Base-by-base conservation (phyloP, 495 filamentous ascomycete species). In the Aspergillus biplanus region DNA sequence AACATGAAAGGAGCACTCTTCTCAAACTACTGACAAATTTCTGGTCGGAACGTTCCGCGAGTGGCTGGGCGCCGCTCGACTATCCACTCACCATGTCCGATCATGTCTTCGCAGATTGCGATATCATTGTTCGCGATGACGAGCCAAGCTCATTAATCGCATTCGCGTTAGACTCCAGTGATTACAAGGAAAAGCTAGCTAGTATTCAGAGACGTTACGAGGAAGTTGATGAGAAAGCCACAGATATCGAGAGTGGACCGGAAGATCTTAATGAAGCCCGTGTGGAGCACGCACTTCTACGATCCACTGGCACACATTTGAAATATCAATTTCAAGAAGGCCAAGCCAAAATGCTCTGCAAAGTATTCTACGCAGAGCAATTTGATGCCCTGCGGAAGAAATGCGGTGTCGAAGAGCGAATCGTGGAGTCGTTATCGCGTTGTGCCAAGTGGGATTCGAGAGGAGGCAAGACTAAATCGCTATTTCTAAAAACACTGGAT, bases 401-500 rank as follows among this genome's bases (percentile, higher is more conserved):
- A 73, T 97, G 93, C 65, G 95, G 94, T 9, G 91, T 96, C 16
- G 86, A 91, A 9, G 92, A 97, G 71, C 91, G 95, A 33, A 96
- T 98, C 62, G 89, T 97, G 35, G 95, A 99, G 73, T 97, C 93
- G 5, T 76, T 99, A 21, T 97, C 94, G 33, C 87, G 96, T 15
- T 98, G 96, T 76, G 81, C 94, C 21, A 97, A 98, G 72, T 99
- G 93, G 93, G 95, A 99, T 72, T 97, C 92, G 13, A 97, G 97
- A 73, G 95, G 95, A 50, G 95, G 95, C 56, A 99, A 99, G 76
- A 97, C 93, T 13, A 97, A 97, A 71, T 96, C 92, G 1, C 86
- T 99, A n/a, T 99, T 99, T 69, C 78, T 99, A 61, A 98, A 98
- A 75, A 98, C 96, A 0, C 84, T 96, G 11, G 95, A 99, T 68